A percentile compares a stretch with the other conserved stretches of the same genome.
phyloP scores from a whole-genome alignment of 225 moss, liverwort and hornwort genomes.

The Rhytidiadelphus loreus region DNA sequence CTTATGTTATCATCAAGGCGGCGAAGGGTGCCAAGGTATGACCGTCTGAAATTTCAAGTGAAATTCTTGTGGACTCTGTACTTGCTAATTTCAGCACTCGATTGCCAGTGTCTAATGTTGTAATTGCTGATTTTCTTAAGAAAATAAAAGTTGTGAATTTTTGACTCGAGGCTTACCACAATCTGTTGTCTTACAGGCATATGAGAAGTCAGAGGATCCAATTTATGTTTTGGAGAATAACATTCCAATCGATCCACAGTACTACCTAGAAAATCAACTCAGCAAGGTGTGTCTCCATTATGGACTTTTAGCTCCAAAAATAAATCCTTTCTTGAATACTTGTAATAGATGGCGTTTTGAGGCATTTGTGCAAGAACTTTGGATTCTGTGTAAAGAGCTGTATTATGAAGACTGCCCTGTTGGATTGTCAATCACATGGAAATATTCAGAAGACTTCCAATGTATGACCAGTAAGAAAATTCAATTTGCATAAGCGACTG shows the following conservation, averaged over 20 bases:
- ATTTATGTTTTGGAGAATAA: slow-evolving; percentile 97
- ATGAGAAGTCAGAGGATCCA: slow-evolving; percentile 97
- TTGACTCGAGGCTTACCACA: background rate
- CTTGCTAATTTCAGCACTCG: background rate
- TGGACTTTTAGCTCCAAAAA: background rate
- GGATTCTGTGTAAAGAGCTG: background rate
- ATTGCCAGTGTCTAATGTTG: background rate
- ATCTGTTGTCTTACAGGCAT: slow-evolving; percentile 47
- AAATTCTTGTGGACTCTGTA: background rate
- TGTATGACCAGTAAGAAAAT: background rate
- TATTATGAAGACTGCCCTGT: background rate
- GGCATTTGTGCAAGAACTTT: background rate
- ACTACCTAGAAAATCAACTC: slow-evolving; percentile 94
- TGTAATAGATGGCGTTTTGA: background rate
- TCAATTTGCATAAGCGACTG: background rate
- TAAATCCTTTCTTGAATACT: background rate
- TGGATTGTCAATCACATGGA: background rate
- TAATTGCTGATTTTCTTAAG: background rate
- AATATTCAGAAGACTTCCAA: background rate
- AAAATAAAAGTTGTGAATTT: background rate
- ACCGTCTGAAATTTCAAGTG: background rate
- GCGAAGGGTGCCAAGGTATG: slow-evolving; percentile 92
- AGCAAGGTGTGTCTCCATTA: slow-evolving; percentile 55
- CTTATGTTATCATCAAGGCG: slow-evolving; percentile 95
- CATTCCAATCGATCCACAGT: slow-evolving; percentile 91